Conservation (phyloP, 805 yeast species). For the Starmerella potacharoeniae region DNA sequence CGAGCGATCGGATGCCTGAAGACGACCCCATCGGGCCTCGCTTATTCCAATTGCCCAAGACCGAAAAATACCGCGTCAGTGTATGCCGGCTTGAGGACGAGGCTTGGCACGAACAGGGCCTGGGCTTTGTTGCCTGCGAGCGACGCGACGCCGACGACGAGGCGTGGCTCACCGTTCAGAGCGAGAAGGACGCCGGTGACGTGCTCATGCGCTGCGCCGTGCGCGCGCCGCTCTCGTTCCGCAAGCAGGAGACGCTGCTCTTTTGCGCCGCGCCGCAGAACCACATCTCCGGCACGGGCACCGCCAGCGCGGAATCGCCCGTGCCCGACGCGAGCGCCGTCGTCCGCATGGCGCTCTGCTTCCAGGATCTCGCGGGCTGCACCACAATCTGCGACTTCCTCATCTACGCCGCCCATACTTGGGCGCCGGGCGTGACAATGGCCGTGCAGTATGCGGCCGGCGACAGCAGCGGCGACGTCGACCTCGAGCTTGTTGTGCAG, state of each 20-base stretch:
- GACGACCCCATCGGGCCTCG: conserved; percentile 12
- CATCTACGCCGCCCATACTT: conserved; percentile 48
- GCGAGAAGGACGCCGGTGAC: conserved; percentile 51
- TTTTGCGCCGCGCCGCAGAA: conserved; percentile 69
- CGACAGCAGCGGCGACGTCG: conserved; percentile 33
- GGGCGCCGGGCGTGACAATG: conserved; percentile 24
- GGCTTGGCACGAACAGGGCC: conserved; percentile 85
- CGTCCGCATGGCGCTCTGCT: conserved; percentile 67
- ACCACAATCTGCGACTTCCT: conserved; percentile 71
- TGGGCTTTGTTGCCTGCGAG: conserved; percentile 80
- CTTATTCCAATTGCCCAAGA: conserved; percentile 33
- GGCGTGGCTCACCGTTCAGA: conserved; percentile 56
- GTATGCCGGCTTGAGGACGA: conserved; percentile 75
- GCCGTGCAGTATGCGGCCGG: conserved; percentile 6
- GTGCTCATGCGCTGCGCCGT: conserved; percentile 52
- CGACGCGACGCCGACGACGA: conserved; percentile 27
- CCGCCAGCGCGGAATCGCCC: background rate
- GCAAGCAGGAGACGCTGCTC: conserved; percentile 83
- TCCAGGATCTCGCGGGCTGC: conserved; percentile 88
- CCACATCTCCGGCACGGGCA: conserved; percentile 26
- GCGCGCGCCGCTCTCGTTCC: conserved; percentile 72
- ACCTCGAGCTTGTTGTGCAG: conserved; percentile 69
- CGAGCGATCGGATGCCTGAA: background rate
- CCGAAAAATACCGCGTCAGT: conserved; percentile 65
- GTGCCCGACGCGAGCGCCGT: background rate